Conservation (phyloP, 805 yeast genomes). For the Saturnispora serradocipensis region DNA sequence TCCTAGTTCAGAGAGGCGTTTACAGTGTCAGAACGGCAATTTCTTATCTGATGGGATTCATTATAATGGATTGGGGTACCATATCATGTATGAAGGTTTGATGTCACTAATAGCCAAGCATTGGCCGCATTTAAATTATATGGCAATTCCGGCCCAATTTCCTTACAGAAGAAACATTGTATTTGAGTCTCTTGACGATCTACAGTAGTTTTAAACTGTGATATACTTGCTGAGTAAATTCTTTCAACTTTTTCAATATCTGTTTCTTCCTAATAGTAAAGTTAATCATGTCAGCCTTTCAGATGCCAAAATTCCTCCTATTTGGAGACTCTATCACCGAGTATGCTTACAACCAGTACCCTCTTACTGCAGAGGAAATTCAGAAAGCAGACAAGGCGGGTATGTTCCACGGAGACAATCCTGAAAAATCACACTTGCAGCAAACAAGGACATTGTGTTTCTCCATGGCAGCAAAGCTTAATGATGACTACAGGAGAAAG, state of each 20-base stretch:
- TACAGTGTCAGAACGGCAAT: slow-evolving; percentile 7
- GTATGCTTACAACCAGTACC: slow-evolving; percentile 18
- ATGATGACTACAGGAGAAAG: slow-evolving; percentile 41
- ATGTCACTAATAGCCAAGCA: slow-evolving; percentile 11
- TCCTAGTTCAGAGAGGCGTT: neutral
- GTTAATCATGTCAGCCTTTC: neutral
- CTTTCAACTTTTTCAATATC: neutral
- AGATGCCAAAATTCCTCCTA: slow-evolving; percentile 18
- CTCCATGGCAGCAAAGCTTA: slow-evolving; percentile 23
- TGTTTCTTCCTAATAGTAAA: neutral
- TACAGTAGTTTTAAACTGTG: neutral
- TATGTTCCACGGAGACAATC: slow-evolving; percentile 3
- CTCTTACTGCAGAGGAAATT: slow-evolving; percentile 5
- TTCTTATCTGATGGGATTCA: slow-evolving; percentile 37
- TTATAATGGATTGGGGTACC: slow-evolving; percentile 30
- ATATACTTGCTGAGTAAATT: neutral
- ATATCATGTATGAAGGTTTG: slow-evolving; percentile 28
- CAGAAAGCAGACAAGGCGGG: neutral
- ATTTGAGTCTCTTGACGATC: slow-evolving; percentile 1
- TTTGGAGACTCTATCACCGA: slow-evolving; percentile 31
- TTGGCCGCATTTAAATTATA: neutral
- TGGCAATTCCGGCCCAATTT: slow-evolving; percentile 2
- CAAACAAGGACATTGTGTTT: slow-evolving; percentile 12
- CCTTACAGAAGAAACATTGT: slow-evolving; percentile 8
- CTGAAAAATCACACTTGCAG: slow-evolving; percentile 1